These are phyloP conservation scores for Hygrophoropsis aurantiaca DNA, from an alignment of 768 basidiomycete species.

Conservation along the genomic window DNA sequence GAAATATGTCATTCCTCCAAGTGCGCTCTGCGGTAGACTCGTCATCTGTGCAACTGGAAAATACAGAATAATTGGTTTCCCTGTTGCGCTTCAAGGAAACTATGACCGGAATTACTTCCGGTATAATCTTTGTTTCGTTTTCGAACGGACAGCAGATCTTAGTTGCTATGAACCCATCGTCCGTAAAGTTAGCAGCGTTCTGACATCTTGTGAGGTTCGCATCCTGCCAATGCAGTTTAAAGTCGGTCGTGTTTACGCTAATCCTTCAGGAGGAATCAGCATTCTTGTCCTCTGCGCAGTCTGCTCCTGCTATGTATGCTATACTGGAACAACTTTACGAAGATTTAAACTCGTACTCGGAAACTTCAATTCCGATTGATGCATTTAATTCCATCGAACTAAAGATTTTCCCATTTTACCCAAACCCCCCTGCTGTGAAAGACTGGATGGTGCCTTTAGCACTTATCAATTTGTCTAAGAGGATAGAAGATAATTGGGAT, in stretches of 20 bases:
- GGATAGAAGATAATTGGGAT: conserved; percentile 94
- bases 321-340: conserved; percentile 97
- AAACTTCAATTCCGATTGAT: conserved; percentile 90
- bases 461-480: conserved; percentile 76
- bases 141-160: conserved; percentile 85
- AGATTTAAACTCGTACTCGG: conserved; percentile 95
- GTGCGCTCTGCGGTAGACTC: conserved; percentile 81
- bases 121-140: conserved; percentile 96
- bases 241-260: conserved; percentile 4
- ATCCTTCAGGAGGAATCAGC: conserved; percentile 74
- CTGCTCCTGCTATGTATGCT: conserved; percentile 66
- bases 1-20: conserved; percentile 91
- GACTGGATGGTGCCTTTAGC: conserved; percentile 97
- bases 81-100: conserved; percentile 71
- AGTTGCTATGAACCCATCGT: conserved; percentile 97
- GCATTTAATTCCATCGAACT: conserved; percentile 93
- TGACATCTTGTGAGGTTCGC: conserved; percentile 85
- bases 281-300: conserved; percentile 77
- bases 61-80: conserved; percentile 90
- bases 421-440: conserved; percentile 84
- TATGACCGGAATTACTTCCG: conserved; percentile 88
- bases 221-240: conserved; percentile 6
- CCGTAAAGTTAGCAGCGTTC: conserved; percentile 88
- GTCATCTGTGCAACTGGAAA: conserved; percentile 81
- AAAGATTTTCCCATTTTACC: conserved; percentile 95